These are phyloP conservation scores for Barnettozyma sp. DNA, from an alignment of 805 yeast genomes.

Conservation along the genomic window DNA sequence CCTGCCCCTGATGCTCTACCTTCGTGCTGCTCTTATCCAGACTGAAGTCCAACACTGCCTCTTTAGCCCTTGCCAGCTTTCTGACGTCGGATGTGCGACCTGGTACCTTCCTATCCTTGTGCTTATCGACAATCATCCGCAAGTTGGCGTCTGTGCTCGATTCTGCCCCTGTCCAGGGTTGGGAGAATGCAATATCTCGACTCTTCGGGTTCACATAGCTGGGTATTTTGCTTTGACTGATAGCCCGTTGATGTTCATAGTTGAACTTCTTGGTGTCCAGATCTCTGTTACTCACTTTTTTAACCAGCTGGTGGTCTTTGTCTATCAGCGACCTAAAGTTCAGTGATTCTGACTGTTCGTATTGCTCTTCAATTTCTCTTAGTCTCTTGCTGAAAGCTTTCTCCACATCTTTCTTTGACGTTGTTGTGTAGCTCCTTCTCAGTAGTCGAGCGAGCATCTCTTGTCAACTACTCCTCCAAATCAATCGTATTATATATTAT, in stretches of 20 bases:
- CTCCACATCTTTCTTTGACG: conserved; percentile 13
- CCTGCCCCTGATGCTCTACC: conserved; percentile 34
- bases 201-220: conserved; percentile 36
- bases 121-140: conserved; percentile 50
- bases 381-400: conserved; percentile 24
- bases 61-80: conserved; percentile 56
- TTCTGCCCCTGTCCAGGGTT: conserved; percentile 59
- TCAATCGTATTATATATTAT: too few relatives aligned
- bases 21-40: conserved; percentile 29
- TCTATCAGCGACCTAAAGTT: conserved; percentile 21
- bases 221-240: conserved; percentile 39
- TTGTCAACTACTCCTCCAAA: too few relatives aligned
- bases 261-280: conserved; percentile 32
- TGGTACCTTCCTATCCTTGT: conserved; percentile 33
- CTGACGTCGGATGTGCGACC: conserved; percentile 23
- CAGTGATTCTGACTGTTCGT: conserved; percentile 23
- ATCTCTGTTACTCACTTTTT: conserved; percentile 24
- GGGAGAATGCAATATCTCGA: conserved; percentile 41
- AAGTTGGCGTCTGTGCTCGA: conserved; percentile 36
- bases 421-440: too few relatives aligned
- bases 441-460: too few relatives aligned
- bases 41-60: conserved; percentile 54
- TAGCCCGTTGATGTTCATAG: conserved; percentile 31
- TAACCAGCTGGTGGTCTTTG: conserved; percentile 19
- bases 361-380: conserved; percentile 21